These are phyloP conservation scores for Aureobasidium subglaciale DNA, from an alignment of 2,329 filamentous ascomycete genomes.

Conservation along the genomic window DNA sequence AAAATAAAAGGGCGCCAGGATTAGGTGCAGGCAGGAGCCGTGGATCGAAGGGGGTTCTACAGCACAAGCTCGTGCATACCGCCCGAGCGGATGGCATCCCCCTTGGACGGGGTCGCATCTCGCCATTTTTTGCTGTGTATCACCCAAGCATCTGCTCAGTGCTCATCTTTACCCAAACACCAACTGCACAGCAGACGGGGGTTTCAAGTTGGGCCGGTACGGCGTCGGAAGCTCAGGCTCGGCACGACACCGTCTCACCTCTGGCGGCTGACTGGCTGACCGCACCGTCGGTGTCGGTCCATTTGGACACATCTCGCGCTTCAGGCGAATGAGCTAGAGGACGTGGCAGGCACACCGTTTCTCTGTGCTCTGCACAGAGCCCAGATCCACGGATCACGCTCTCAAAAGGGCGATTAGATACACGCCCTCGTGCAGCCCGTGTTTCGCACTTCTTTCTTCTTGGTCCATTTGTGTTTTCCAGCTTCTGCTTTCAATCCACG, in stretches of 20 bases:
- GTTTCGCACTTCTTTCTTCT: conserved; percentile 7
- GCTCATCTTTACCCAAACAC: not conserved
- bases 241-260: conserved; percentile 14
- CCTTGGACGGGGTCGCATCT: not conserved
- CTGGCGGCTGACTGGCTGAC: conserved; percentile 15
- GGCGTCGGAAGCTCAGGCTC: conserved; percentile 13
- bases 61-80: conserved; percentile 14
- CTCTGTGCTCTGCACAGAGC: conserved; percentile 12
- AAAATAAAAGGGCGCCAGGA: conserved; percentile 7
- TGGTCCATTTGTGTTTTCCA: not conserved
- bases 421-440: conserved; percentile 12
- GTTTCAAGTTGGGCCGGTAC: conserved; percentile 15
- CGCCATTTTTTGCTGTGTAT: conserved; percentile 8
- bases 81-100: conserved; percentile 1
- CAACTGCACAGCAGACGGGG: conserved; percentile 6
- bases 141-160: conserved; percentile 1
- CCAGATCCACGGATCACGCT: conserved; percentile 15
- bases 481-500: conserved; percentile 6
- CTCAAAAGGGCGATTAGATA: conserved; percentile 20
- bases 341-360: conserved; percentile 15
- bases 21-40: conserved; percentile 14
- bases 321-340: conserved; percentile 9
- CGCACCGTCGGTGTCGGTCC: conserved; percentile 9
- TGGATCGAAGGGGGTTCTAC: conserved; percentile 16
- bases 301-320: conserved; percentile 2